Percentiles rank a stretch among this genome's conserved stretches.
These are phyloP conservation scores for Phytopythium boreale DNA, from an alignment of 352 stramenopile species.

Conservation along the genomic window DNA sequence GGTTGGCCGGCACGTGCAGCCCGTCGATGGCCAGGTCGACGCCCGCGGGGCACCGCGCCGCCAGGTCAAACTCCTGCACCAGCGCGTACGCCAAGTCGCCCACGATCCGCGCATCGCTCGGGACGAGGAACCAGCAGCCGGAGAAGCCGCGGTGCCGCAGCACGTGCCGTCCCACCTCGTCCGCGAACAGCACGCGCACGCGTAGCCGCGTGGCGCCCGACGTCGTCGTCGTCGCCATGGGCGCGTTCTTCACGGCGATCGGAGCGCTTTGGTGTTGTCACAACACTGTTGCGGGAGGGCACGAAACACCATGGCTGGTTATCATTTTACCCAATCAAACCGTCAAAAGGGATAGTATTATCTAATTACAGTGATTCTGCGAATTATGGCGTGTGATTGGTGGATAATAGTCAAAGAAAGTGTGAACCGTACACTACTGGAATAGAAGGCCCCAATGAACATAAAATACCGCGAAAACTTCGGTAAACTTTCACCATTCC, in stretches of 20 bases:
- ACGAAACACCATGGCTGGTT: neutral
- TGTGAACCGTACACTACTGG: no score
- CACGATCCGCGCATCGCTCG: slow-evolving; percentile 39
- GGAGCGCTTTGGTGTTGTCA: neutral
- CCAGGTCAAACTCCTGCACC: slow-evolving; percentile 52
- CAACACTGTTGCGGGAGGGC: no score
- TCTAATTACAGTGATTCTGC: neutral
- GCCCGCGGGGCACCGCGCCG: slow-evolving; percentile 34
- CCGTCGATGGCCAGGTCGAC: slow-evolving; percentile 59
- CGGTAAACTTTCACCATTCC: no score
- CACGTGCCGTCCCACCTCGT: slow-evolving; percentile 47
- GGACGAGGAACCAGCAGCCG: slow-evolving; percentile 68
- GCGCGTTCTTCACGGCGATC: no score
- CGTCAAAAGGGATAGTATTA: no score
- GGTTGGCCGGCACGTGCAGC: slow-evolving; percentile 53
- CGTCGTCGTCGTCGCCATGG: slow-evolving; percentile 10
- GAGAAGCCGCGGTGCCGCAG: slow-evolving; percentile 43
- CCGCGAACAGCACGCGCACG: slow-evolving; percentile 54
- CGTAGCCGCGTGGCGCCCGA: slow-evolving; percentile 13
- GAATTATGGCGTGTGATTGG: no score
- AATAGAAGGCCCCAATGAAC: no score
- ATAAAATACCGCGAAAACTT: no score
- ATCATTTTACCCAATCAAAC: neutral
- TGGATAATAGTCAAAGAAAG: no score
- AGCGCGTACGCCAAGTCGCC: slow-evolving; percentile 61